phyloP scores from a whole-genome alignment of 495 filamentous ascomycete genomes.

The Rhypophila decipiens region DNA sequence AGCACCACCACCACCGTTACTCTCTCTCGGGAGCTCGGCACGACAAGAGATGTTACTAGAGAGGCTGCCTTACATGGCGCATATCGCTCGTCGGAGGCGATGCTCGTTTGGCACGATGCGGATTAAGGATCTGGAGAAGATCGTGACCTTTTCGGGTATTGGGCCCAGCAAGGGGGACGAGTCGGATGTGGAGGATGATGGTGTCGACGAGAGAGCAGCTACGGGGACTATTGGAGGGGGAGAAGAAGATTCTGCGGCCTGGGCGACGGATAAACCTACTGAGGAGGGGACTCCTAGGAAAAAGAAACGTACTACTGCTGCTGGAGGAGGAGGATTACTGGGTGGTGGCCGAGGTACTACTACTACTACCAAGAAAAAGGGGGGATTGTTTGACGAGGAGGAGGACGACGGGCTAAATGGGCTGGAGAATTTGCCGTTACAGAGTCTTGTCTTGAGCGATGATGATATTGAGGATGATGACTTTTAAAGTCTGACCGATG shows the following conservation, averaged over 20 bases:
- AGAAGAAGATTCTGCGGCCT: slow-evolving; percentile 43
- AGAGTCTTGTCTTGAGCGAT: slow-evolving; percentile 74
- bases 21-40: slow-evolving; percentile 53
- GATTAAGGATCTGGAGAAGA: slow-evolving; percentile 54
- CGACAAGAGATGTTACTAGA: slow-evolving; percentile 72
- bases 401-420: slow-evolving; percentile 16
- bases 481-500: slow-evolving; percentile 14
- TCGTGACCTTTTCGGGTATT: slow-evolving; percentile 60
- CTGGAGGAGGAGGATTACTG: slow-evolving; percentile 1
- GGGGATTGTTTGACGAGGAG: slow-evolving; percentile 1
- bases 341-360: too few relatives aligned
- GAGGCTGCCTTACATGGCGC: slow-evolving; percentile 75
- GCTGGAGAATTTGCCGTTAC: slow-evolving; percentile 38
- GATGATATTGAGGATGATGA: slow-evolving; percentile 96
- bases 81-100: slow-evolving; percentile 45
- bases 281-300: slow-evolving; percentile 33
- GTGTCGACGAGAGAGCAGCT: slow-evolving; percentile 3
- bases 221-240: too few relatives aligned
- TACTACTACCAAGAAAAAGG: not conserved
- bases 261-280: slow-evolving; percentile 52
- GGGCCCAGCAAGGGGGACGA: slow-evolving; percentile 27
- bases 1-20: slow-evolving; percentile 23
- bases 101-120: slow-evolving; percentile 18
- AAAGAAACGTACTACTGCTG: slow-evolving; percentile 29
- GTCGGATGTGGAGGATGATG: slow-evolving; percentile 39